Percentiles rank a stretch among this genome's conserved stretches.
These are phyloP conservation scores for Leptographium radiaticola DNA, from an alignment of 2,329 filamentous ascomycete species.

Conservation along the genomic window DNA sequence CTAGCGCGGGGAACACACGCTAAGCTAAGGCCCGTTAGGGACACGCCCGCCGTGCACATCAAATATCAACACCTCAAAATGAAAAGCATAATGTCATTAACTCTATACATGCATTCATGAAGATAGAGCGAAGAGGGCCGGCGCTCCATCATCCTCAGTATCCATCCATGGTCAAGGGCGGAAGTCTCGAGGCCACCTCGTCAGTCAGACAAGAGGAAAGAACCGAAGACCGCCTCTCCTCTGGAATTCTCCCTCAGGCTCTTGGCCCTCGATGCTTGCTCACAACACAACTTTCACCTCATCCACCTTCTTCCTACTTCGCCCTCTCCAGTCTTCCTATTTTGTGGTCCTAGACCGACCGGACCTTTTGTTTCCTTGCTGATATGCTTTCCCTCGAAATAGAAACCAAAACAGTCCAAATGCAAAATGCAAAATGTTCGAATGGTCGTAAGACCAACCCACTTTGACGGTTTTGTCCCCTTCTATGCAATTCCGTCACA, in stretches of 20 bases:
- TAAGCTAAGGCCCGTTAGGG: neutral
- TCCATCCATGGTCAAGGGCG: neutral
- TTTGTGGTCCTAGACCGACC: neutral
- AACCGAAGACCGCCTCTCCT: neutral
- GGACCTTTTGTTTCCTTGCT: neutral
- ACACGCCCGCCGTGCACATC: neutral
- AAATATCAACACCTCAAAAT: neutral
- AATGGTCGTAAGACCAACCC: neutral
- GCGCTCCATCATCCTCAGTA: neutral
- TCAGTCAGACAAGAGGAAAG: neutral
- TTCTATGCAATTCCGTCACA: conserved; percentile 4
- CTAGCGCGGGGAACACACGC: conserved; percentile 10
- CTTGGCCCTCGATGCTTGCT: neutral
- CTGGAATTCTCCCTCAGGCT: neutral
- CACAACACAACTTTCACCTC: neutral
- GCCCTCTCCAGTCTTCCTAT: neutral
- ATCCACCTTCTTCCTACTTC: neutral
- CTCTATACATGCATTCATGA: conserved; percentile 9
- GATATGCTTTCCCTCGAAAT: conserved; percentile 3
- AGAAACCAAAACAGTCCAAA: conserved; percentile 4
- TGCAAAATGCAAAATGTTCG: conserved; percentile 7
- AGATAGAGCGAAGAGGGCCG: neutral
- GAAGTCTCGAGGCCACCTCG: neutral
- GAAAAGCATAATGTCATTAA: conserved; percentile 7
- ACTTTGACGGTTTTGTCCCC: neutral